Evolutionary conservation across 2,329 filamentous ascomycete species (phyloP).

Genomic region (Pseudogymnoascus sp.): DNA sequence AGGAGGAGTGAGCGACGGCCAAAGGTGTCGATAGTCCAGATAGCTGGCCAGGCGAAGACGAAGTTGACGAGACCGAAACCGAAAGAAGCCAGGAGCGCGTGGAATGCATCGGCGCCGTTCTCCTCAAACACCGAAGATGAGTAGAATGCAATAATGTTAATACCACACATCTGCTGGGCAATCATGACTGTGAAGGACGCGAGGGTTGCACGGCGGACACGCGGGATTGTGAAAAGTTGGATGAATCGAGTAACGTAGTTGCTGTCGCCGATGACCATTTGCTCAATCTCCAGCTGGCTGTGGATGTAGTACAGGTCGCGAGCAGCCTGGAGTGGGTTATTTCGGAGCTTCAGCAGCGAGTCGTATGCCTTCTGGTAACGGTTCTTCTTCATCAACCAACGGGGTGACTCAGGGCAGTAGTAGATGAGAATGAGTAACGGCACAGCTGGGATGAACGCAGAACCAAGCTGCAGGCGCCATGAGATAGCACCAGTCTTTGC

Average conservation of each 20-base stretch:
- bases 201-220: slow-evolving; percentile 62
- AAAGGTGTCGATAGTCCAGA: slow-evolving; percentile 59
- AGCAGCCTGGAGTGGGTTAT: slow-evolving; percentile 49
- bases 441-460: slow-evolving; percentile 54
- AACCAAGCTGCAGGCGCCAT: slow-evolving; percentile 58
- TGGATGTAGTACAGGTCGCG: slow-evolving; percentile 59
- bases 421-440: slow-evolving; percentile 54
- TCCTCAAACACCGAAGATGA: slow-evolving; percentile 52
- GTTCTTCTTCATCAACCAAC: slow-evolving; percentile 61
- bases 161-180: slow-evolving; percentile 17
- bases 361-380: slow-evolving; percentile 53
- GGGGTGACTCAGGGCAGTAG: slow-evolving; percentile 57
- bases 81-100: slow-evolving; percentile 53
- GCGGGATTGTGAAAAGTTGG: slow-evolving; percentile 60
- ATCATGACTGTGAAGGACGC: slow-evolving; percentile 74
- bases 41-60: slow-evolving; percentile 56
- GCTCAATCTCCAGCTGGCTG: slow-evolving; percentile 55
- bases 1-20: slow-evolving; percentile 52
- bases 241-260: slow-evolving; percentile 55
- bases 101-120: slow-evolving; percentile 45
- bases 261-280: slow-evolving; percentile 36
- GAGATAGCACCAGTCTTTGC: slow-evolving; percentile 43
- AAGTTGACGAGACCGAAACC: slow-evolving; percentile 59
- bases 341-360: slow-evolving; percentile 45
- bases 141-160: slow-evolving; percentile 65